These are phyloP conservation scores for Malbranchea zuffiana DNA, from an alignment of 2,329 filamentous ascomycete genomes.

Conservation along the genomic window DNA sequence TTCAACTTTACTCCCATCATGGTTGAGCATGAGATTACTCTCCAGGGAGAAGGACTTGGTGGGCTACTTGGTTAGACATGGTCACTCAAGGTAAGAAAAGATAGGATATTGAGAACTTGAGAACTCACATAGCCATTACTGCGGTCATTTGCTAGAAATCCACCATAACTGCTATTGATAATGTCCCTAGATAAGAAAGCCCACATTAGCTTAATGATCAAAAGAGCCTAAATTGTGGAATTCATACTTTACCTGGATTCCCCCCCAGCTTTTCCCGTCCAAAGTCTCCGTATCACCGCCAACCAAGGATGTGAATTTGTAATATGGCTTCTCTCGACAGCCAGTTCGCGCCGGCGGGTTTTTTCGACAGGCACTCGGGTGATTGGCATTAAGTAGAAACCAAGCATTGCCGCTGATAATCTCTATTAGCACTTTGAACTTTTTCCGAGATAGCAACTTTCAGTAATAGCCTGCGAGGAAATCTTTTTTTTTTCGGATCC, in stretches of 20 bases:
- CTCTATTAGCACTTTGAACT: not conserved
- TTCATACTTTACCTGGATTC: slow-evolving; percentile 1
- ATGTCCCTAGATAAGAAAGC: slow-evolving; percentile 6
- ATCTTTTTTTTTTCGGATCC: too few relatives aligned
- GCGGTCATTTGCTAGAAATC: slow-evolving; percentile 4
- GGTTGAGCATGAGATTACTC: slow-evolving; percentile 1
- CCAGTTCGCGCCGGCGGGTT: slow-evolving; percentile 2
- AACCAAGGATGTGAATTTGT: slow-evolving; percentile 3
- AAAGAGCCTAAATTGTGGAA: not conserved
- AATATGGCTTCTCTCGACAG: slow-evolving; percentile 2
- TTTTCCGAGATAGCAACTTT: not conserved
- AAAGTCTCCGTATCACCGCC: slow-evolving; percentile 3
- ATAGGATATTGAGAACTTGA: too few relatives aligned
- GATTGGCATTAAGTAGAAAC: slow-evolving; percentile 5
- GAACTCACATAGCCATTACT: slow-evolving; percentile 7
- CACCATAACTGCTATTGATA: slow-evolving; percentile 7
- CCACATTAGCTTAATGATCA: not conserved
- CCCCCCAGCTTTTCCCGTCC: slow-evolving; percentile 4
- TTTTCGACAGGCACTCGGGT: slow-evolving; percentile 4
- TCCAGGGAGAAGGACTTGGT: slow-evolving; percentile 1
- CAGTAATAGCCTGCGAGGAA: too few relatives aligned
- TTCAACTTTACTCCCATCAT: not conserved
- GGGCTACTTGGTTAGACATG: not conserved
- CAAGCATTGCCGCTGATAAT: slow-evolving; percentile 5
- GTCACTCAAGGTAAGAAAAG: not conserved